Evolutionary conservation across 768 basidiomycete species (phyloP).

Genomic region (Butyriboletus loyo): DNA sequence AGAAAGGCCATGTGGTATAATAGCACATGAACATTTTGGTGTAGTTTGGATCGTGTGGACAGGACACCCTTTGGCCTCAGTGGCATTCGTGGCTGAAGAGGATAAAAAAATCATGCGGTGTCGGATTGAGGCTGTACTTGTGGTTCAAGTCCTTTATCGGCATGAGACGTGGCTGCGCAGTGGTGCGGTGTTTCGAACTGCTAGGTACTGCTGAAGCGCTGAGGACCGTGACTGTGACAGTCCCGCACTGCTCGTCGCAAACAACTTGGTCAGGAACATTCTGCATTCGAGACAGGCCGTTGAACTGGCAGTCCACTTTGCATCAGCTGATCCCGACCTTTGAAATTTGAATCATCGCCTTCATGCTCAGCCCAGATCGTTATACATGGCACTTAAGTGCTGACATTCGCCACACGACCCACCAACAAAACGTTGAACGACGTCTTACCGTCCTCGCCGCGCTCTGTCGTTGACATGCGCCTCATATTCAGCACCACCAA

Average conservation of each 20-base stretch:
- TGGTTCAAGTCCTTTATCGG: no score
- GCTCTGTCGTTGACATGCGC: constrained; percentile 12
- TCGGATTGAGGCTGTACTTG: neutral
- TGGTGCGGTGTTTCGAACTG: neutral
- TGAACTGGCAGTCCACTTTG: no score
- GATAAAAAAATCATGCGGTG: neutral
- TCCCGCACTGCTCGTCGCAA: no score
- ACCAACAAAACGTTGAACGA: neutral
- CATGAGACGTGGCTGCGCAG: no score
- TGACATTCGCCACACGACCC: neutral
- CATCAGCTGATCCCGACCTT: no score
- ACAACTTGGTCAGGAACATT: no score
- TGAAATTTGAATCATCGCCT: no score
- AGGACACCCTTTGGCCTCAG: neutral
- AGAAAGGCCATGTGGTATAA: neutral
- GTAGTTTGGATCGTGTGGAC: neutral
- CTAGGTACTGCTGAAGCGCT: no score
- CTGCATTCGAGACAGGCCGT: no score
- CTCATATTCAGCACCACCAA: constrained; percentile 20
- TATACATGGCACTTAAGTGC: neutral
- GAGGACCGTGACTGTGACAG: no score
- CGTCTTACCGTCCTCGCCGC: neutral
- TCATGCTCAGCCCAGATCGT: neutral
- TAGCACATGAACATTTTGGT: neutral
- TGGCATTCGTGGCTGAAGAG: neutral